Percentiles rank a stretch among this genome's conserved stretches.
Evolutionary conservation across 495 filamentous ascomycete genomes (phyloP).

Genomic region (Xylaria sp.): DNA sequence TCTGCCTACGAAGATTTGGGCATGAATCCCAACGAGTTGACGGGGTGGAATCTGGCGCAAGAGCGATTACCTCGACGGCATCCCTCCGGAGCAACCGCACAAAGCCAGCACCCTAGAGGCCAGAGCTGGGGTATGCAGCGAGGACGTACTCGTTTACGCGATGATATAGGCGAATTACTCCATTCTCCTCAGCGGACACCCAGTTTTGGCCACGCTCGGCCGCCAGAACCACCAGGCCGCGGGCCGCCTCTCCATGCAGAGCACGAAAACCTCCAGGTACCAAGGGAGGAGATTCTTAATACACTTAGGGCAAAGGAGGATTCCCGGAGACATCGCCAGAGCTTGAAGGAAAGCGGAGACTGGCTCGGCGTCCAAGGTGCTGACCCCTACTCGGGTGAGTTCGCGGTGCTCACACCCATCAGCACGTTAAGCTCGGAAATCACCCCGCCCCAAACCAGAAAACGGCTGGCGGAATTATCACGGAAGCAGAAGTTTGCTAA

Average conservation of each 20-base stretch:
- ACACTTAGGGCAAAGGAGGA: constrained; percentile 48
- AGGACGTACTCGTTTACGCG: constrained; percentile 27
- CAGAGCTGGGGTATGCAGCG: constrained; percentile 32
- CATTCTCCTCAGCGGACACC: background rate
- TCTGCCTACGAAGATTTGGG: constrained; percentile 27
- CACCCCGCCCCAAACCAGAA: constrained; percentile 30
- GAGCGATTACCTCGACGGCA: constrained; percentile 23
- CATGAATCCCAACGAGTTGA: constrained; percentile 31
- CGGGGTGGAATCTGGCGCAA: constrained; percentile 38
- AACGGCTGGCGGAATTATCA: constrained; percentile 39
- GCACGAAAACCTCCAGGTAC: constrained; percentile 18
- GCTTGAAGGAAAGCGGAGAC: constrained; percentile 55
- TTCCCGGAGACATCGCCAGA: constrained; percentile 45
- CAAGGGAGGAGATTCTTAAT: constrained; percentile 31
- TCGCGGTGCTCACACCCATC: constrained; percentile 53
- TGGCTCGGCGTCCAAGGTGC: constrained; percentile 61
- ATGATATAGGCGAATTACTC: background rate
- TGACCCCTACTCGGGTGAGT: constrained; percentile 60
- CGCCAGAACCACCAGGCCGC: constrained; percentile 28
- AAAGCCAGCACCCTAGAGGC: constrained; percentile 25
- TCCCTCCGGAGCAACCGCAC: constrained; percentile 15
- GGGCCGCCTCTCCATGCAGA: constrained; percentile 33
- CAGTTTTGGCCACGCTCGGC: constrained; percentile 27
- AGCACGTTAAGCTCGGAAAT: constrained; percentile 37
- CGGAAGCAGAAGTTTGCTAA: constrained; percentile 38